Percentiles rank a stretch among this genome's conserved stretches.
phyloP scores from a whole-genome alignment of 768 basidiomycete genomes.

The Tricholoma hemisulphureum region DNA sequence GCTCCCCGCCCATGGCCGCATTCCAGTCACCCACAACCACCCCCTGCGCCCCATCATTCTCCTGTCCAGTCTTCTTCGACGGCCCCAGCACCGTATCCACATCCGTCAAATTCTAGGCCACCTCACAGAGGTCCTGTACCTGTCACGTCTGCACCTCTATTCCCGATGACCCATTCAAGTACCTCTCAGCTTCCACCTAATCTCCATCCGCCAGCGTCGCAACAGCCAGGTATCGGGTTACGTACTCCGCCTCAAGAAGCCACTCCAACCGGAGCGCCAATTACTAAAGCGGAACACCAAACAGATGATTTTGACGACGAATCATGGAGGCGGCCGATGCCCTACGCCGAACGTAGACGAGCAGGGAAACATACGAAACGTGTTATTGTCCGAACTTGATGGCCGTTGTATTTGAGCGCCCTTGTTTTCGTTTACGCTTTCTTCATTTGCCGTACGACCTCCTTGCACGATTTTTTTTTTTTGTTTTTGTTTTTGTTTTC shows the following conservation, averaged over 20 bases:
- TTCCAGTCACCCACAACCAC: conserved; percentile 17
- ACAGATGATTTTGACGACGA: conserved; percentile 67
- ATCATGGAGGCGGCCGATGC: conserved; percentile 69
- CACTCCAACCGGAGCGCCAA: conserved; percentile 31
- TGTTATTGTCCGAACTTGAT: conserved; percentile 57
- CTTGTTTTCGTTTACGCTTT: conserved; percentile 8
- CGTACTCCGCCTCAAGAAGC: conserved; percentile 49
- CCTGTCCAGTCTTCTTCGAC: conserved; percentile 32
- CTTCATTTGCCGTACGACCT: not conserved
- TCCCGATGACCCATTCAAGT: conserved; percentile 31
- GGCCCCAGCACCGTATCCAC: conserved; percentile 32
- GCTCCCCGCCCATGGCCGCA: conserved; percentile 25
- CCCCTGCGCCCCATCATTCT: conserved; percentile 31
- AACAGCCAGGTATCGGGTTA: conserved; percentile 34
- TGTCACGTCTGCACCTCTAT: conserved; percentile 34
- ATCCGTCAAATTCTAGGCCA: conserved; percentile 33
- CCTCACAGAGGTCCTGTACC: conserved; percentile 31
- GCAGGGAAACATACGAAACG: conserved; percentile 80
- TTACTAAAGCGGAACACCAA: conserved; percentile 35
- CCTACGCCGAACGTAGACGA: conserved; percentile 69
- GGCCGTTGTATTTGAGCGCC: conserved; percentile 9
- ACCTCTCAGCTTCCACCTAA: conserved; percentile 29
- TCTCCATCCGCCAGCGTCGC: conserved; percentile 34
- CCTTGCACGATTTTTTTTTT: not conserved
- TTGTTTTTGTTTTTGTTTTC: too few relatives aligned